Conservation (phyloP, 2,329 filamentous ascomycete species). For the Aspergillus fumigatiaffinis region DNA sequence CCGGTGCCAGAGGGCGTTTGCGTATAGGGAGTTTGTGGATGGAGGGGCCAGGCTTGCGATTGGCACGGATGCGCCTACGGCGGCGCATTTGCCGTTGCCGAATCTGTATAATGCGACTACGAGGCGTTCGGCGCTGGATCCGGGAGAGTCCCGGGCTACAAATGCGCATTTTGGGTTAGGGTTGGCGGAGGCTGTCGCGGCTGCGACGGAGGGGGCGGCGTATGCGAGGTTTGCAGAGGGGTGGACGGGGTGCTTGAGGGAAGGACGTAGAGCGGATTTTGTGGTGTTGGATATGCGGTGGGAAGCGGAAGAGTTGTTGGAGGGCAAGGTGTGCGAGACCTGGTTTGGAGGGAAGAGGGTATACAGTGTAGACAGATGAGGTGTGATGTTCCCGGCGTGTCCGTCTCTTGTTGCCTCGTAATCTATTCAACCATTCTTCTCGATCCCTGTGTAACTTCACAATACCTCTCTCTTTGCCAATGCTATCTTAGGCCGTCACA, state of each 20-base stretch:
- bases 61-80: slow-evolving; percentile 49
- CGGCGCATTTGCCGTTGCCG: slow-evolving; percentile 42
- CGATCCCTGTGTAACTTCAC: too few relatives aligned
- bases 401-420: too few relatives aligned
- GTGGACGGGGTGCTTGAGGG: slow-evolving; percentile 38
- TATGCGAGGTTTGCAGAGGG: slow-evolving; percentile 46
- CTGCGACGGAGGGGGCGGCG: slow-evolving; percentile 44
- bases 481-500: too few relatives aligned
- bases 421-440: too few relatives aligned
- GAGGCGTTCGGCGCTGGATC: slow-evolving; percentile 42
- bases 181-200: slow-evolving; percentile 41
- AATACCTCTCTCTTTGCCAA: too few relatives aligned
- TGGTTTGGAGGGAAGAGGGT: slow-evolving; percentile 42
- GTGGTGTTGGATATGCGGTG: slow-evolving; percentile 44
- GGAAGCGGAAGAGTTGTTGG: slow-evolving; percentile 38
- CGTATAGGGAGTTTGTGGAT: slow-evolving; percentile 48
- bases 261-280: slow-evolving; percentile 43
- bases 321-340: slow-evolving; percentile 41
- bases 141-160: slow-evolving; percentile 35
- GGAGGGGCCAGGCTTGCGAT: slow-evolving; percentile 45
- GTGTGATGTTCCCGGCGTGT: too few relatives aligned
- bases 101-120: slow-evolving; percentile 51
- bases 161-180: slow-evolving; percentile 43
- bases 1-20: slow-evolving; percentile 47
- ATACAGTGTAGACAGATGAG: neutral